phyloP scores from a whole-genome alignment of 2,329 filamentous ascomycete genomes.

The Penicillium sp. region DNA sequence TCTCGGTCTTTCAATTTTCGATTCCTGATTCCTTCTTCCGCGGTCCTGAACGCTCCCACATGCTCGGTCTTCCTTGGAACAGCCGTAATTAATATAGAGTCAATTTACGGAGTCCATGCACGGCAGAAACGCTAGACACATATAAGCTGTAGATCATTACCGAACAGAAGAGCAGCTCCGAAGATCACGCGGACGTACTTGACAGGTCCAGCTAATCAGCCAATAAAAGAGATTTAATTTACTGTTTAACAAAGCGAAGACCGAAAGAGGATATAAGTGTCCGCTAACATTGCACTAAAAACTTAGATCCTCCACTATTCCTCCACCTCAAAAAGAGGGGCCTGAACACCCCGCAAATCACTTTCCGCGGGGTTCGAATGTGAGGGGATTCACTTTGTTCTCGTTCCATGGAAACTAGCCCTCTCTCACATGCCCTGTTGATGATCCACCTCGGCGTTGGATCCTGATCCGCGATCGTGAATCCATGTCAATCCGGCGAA shows the following conservation, averaged over 20 bases:
- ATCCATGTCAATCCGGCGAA: slow-evolving; percentile 10
- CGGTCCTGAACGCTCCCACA: background rate
- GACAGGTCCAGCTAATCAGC: background rate
- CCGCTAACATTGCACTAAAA: background rate
- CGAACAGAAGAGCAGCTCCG: background rate
- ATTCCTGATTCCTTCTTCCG: slow-evolving; percentile 6
- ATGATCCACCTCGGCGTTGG: slow-evolving; percentile 11
- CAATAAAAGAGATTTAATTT: background rate
- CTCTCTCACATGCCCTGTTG: slow-evolving; percentile 8
- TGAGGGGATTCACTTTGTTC: background rate
- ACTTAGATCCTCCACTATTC: background rate
- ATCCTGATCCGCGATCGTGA: slow-evolving; percentile 3
- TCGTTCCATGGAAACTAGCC: background rate
- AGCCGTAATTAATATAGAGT: too few relatives aligned
- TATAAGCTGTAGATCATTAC: background rate
- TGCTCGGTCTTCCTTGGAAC: background rate
- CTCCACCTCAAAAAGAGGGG: background rate
- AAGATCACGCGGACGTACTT: background rate
- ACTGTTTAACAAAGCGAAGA: background rate
- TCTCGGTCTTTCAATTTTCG: background rate
- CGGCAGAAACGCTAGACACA: background rate
- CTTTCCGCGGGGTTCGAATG: slow-evolving; percentile 4
- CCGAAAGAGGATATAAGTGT: background rate
- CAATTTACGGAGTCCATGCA: too few relatives aligned
- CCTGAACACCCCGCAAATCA: slow-evolving; percentile 4